Evolutionary conservation across 495 filamentous ascomycete species (phyloP).

Genomic region (Neurospora discreta): DNA sequence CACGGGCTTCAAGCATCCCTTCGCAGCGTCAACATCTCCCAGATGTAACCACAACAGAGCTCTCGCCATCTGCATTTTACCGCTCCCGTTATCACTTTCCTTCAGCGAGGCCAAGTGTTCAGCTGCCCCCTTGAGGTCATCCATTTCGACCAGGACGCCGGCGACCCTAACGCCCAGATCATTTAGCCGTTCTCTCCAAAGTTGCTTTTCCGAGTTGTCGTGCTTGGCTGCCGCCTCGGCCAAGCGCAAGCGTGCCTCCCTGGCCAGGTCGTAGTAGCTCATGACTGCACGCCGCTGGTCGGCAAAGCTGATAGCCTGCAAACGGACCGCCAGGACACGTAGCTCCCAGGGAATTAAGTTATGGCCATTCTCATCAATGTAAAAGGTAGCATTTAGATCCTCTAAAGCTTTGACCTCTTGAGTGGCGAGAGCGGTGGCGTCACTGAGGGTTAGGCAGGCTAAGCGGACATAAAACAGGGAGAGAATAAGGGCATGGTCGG

Average conservation of each 20-base stretch:
- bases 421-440: slow-evolving; percentile 58
- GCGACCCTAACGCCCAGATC: slow-evolving; percentile 72
- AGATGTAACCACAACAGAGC: slow-evolving; percentile 63
- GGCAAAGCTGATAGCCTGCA: slow-evolving; percentile 74
- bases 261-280: slow-evolving; percentile 75
- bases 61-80: slow-evolving; percentile 31
- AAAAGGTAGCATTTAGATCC: slow-evolving; percentile 66
- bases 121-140: slow-evolving; percentile 67
- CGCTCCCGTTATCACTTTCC: slow-evolving; percentile 11
- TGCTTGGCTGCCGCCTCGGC: slow-evolving; percentile 19
- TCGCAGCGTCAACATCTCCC: slow-evolving; percentile 64
- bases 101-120: slow-evolving; percentile 47
- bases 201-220: slow-evolving; percentile 34
- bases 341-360: slow-evolving; percentile 82
- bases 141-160: slow-evolving; percentile 81
- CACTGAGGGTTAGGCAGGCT: slow-evolving; percentile 66
- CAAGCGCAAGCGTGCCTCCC: slow-evolving; percentile 55
- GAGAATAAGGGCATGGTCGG: slow-evolving; percentile 57
- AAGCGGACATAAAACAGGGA: slow-evolving; percentile 71
- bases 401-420: slow-evolving; percentile 77
- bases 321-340: slow-evolving; percentile 64
- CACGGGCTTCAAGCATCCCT: slow-evolving; percentile 29
- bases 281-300: slow-evolving; percentile 79
- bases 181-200: slow-evolving; percentile 58
- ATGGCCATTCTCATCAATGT: slow-evolving; percentile 33